Base-by-base conservation (phyloP, 2,329 filamentous ascomycete genomes). In the Bipolaris sorokiniana region DNA sequence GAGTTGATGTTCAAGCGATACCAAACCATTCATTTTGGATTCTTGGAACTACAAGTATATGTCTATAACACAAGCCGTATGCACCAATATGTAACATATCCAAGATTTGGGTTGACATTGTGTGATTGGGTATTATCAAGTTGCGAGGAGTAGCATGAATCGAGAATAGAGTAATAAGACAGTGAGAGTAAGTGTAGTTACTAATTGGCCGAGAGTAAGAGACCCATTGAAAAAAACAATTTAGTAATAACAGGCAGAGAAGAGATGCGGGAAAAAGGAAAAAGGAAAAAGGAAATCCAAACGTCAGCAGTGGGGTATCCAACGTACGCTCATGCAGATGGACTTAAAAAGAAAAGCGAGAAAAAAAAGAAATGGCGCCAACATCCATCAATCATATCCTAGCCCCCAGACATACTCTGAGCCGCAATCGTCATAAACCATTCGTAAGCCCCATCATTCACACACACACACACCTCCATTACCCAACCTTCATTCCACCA, bases 1-100 rank as follows among this genome's bases (percentile, higher is more conserved):
- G 26, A 45, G n/a, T 10, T 11, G 7, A 45, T 34, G 26, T 26
- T 16, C 28, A 9, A 48, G 23, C 48, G 51, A 55, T 57, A 54
- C 50, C 54, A 48, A 54, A 54, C 23, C 38, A 54, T 45, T 37
- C 37, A 26, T 57, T 48, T n/a, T 46, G 47, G 34, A n/a, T 7
- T n/a, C 3, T 44, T 5, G 2, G 13, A 31, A 13, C 6, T 9
- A 36, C 3, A 28, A 28, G 26, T 28, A 28, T 9, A 28, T 28
- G 26, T 10, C 26, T 10, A 28, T 28, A 28, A 2, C 9, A 10
- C 26, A 28, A 28, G 26, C 26, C 26, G 7, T 28, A 28, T 36
- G 13, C 10, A 11, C n/a, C 26, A 23, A 7, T 15, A 20, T 20
- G 7, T 16, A 36, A 26, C 10, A 23, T 11, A 7, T 37, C 3